phyloP scores from a whole-genome alignment of 2,329 filamentous ascomycete species.

The Bipolaris bicolor region DNA sequence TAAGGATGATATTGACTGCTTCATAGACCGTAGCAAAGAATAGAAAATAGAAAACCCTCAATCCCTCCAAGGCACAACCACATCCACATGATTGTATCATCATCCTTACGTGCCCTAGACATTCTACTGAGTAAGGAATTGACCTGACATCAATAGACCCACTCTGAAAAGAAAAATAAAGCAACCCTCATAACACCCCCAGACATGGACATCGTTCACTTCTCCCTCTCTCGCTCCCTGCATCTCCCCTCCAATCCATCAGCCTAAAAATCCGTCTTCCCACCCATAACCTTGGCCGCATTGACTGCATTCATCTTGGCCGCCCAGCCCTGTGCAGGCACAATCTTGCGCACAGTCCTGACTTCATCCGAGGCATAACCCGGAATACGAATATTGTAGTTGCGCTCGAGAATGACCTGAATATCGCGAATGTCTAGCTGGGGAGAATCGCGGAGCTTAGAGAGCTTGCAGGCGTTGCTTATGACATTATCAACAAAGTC shows the following conservation, averaged over 20 bases:
- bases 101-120: no score
- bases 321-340: constrained; percentile 87
- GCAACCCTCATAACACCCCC: background rate
- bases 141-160: no score
- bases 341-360: constrained; percentile 90
- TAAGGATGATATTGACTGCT: no score
- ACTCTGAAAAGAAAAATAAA: background rate
- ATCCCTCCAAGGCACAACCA: no score
- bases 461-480: constrained; percentile 83
- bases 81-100: no score
- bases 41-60: no score
- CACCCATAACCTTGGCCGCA: constrained; percentile 77
- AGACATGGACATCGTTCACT: no score
- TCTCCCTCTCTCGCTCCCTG: no score
- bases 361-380: constrained; percentile 95
- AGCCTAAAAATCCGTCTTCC: constrained; percentile 49
- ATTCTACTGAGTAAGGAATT: no score
- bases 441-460: constrained; percentile 89
- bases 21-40: no score
- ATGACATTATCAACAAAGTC: constrained; percentile 94
- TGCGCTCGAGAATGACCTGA: constrained; percentile 63
- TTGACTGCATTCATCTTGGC: constrained; percentile 97
- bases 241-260: no score
- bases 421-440: constrained; percentile 80
- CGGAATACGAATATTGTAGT: constrained; percentile 80